These are phyloP conservation scores for Discostella stelligeroides DNA, from an alignment of 108 stramenopile genomes.

Conservation along the genomic window DNA sequence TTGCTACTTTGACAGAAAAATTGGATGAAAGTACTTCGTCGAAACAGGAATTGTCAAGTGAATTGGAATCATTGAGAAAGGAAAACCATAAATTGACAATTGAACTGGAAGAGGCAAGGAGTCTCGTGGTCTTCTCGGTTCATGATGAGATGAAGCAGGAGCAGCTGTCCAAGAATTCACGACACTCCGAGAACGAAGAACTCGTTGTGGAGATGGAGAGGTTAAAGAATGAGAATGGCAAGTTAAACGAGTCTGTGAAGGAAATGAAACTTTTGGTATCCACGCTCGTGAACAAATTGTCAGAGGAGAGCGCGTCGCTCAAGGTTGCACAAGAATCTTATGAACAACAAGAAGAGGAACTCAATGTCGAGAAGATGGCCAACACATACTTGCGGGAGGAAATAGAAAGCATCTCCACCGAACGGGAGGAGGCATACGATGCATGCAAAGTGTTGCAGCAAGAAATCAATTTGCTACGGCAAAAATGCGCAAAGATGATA, in stretches of 20 bases:
- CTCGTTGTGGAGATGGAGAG: not conserved
- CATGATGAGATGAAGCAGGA: conserved; percentile 21
- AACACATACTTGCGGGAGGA: conserved; percentile 19
- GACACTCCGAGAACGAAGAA: conserved; percentile 13
- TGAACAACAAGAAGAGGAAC: not conserved
- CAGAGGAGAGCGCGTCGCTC: conserved; percentile 16
- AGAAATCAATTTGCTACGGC: conserved; percentile 22
- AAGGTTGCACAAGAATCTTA: conserved; percentile 8
- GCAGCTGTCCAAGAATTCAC: conserved; percentile 10
- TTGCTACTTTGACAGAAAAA: conserved; percentile 2
- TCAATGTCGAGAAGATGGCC: conserved; percentile 18
- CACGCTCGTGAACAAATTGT: conserved; percentile 20
- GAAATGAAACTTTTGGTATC: conserved; percentile 14
- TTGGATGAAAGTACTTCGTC: conserved; percentile 1
- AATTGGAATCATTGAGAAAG: conserved; percentile 15
- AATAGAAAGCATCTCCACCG: conserved; percentile 9
- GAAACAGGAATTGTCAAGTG: conserved; percentile 5
- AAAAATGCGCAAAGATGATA: conserved; percentile 10
- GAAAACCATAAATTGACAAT: conserved; percentile 13
- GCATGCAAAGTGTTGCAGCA: conserved; percentile 19
- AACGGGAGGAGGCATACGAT: conserved; percentile 32
- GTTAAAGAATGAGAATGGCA: conserved; percentile 16
- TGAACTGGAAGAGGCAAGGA: conserved; percentile 11
- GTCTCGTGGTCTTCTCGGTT: conserved; percentile 19
- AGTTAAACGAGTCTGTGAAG: conserved; percentile 7